Percentiles rank a stretch among this genome's conserved stretches.
Evolutionary conservation across 78 protist species (phyloP).

Genomic region (Thecamonas trahens): DNA sequence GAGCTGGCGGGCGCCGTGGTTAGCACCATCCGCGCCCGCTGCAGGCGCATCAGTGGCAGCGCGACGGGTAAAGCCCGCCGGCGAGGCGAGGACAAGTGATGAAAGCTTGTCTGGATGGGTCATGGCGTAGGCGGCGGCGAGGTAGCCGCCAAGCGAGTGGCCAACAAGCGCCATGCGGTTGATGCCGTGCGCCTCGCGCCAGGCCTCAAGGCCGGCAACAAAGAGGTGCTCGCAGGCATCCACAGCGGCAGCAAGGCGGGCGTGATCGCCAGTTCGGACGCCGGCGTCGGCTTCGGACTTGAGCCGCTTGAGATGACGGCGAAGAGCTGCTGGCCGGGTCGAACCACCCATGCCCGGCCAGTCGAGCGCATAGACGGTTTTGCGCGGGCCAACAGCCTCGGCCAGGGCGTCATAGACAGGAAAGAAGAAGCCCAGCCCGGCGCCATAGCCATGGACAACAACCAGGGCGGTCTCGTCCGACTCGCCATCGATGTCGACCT

Average conservation of each 20-base stretch:
- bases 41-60: no score
- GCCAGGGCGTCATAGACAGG: no score
- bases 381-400: no score
- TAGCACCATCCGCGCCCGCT: neutral
- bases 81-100: constrained; percentile 5
- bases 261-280: neutral
- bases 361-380: neutral
- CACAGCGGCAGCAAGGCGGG: neutral
- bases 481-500: no score
- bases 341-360: constrained; percentile 7
- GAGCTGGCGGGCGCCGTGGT: no score
- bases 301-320: neutral
- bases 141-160: constrained; percentile 15
- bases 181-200: neutral
- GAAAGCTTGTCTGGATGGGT: neutral
- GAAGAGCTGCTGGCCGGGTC: neutral
- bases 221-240: constrained; percentile 10
- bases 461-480: no score
- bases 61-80: no score
- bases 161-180: neutral
- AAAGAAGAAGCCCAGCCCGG: no score
- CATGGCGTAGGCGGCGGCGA: constrained; percentile 2
- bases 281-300: neutral
- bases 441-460: no score
- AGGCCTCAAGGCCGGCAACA: neutral